Conservation (phyloP, 306 rosid species). For the Castanopsis chinensis region DNA sequence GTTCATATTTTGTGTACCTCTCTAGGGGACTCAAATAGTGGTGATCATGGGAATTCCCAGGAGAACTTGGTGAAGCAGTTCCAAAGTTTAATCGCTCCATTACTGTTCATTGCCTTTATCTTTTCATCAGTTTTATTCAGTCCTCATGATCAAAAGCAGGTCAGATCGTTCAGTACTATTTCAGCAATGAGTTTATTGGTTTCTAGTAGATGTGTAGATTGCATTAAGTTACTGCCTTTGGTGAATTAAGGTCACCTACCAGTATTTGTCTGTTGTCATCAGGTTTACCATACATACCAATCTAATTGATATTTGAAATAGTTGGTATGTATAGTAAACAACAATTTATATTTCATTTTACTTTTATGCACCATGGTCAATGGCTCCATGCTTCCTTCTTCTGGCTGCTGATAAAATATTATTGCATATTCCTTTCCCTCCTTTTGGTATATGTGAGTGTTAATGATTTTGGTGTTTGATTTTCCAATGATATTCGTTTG, state of each 20-base stretch:
- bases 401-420: background rate
- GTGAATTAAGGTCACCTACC: background rate
- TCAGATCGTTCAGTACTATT: background rate
- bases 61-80: slow-evolving; percentile 32
- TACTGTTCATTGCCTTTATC: slow-evolving; percentile 37
- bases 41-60: slow-evolving; percentile 38
- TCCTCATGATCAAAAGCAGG: slow-evolving; percentile 45
- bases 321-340: background rate
- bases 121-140: slow-evolving; percentile 31
- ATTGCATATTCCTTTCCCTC: background rate
- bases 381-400: background rate
- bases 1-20: background rate
- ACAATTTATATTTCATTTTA: background rate
- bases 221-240: background rate
- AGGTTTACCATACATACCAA: too few species aligned
- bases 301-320: background rate
- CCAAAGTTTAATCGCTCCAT: slow-evolving; percentile 31
- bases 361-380: background rate
- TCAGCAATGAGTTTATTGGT: background rate
- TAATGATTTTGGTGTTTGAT: background rate
- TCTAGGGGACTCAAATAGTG: slow-evolving; percentile 37
- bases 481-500: background rate
- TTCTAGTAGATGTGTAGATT: background rate
- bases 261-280: too few species aligned
- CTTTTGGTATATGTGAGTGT: background rate